These are phyloP conservation scores for Cladosporium sp. DNA, from an alignment of 2,329 filamentous ascomycete genomes.

Conservation along the genomic window DNA sequence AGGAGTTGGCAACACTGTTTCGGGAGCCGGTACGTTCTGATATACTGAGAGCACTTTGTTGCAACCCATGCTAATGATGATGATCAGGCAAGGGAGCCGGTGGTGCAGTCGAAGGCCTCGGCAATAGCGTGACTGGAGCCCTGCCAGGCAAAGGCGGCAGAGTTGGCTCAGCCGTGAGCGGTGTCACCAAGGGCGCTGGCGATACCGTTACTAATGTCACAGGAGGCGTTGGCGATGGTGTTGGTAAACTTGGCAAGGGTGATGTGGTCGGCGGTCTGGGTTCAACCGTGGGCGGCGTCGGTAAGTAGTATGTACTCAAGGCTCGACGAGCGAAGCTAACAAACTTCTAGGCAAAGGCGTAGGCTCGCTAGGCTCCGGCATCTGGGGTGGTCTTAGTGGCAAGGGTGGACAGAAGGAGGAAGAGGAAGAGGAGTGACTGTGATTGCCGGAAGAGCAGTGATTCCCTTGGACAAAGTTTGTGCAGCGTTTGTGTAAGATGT, in stretches of 20 bases:
- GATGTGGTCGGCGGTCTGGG: conserved; percentile 47
- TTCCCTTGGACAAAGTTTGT: background rate
- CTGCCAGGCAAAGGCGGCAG: conserved; percentile 36
- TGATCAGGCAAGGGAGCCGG: conserved; percentile 29
- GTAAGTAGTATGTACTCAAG: conserved; percentile 1
- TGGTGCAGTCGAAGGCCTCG: conserved; percentile 29
- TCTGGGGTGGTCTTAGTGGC: conserved; percentile 36
- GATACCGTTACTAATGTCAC: conserved; percentile 45
- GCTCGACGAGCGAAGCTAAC: background rate
- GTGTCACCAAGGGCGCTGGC: conserved; percentile 44
- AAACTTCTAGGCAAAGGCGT: conserved; percentile 30
- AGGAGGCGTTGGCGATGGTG: conserved; percentile 45
- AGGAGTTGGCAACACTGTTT: conserved; percentile 39
- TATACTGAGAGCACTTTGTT: conserved; percentile 27
- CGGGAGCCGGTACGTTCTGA: conserved; percentile 27
- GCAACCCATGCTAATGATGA: background rate
- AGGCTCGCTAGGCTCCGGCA: conserved; percentile 31
- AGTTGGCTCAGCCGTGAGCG: conserved; percentile 44
- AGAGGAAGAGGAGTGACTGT: conserved; percentile 16
- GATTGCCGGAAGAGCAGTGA: conserved; percentile 10
- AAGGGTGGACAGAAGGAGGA: conserved; percentile 25
- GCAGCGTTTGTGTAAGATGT: background rate
- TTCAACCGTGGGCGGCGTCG: conserved; percentile 44
- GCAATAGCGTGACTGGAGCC: conserved; percentile 42
- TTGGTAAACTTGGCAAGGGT: conserved; percentile 47